phyloP scores from a whole-genome alignment of 2,329 filamentous ascomycete genomes.

The Chrysoporthe puriensis region DNA sequence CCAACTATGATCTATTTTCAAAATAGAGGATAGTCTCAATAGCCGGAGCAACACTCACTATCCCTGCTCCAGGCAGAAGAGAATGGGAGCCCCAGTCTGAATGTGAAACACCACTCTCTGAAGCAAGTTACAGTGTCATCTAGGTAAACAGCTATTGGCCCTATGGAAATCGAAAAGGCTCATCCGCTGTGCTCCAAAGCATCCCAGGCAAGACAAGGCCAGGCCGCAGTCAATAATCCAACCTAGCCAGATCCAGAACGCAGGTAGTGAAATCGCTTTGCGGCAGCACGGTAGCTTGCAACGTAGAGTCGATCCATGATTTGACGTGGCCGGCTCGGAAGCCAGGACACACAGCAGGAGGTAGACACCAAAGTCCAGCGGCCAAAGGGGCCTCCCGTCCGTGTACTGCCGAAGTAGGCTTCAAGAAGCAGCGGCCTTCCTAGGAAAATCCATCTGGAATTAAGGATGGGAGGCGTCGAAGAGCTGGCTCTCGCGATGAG shows the following conservation, averaged over 20 bases:
- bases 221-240: background rate
- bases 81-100: background rate
- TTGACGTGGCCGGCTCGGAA: background rate
- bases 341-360: background rate
- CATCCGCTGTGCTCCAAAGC: background rate
- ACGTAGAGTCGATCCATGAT: background rate
- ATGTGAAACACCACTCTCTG: background rate
- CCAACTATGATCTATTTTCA: background rate
- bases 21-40: background rate
- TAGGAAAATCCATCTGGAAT: background rate
- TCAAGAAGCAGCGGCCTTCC: background rate
- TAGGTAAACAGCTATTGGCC: background rate
- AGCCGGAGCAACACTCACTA: background rate
- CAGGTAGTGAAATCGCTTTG: background rate
- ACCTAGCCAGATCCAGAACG: background rate
- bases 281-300: background rate
- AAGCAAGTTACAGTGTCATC: background rate
- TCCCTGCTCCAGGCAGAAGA: background rate
- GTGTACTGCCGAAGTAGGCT: background rate
- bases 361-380: background rate
- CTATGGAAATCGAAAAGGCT: background rate
- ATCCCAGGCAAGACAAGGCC: background rate
- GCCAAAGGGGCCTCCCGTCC: background rate
- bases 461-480: background rate
- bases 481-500: background rate